Evolutionary conservation across 805 yeast genomes (phyloP), one percentile per base, ranked within the genome.

Genomic region (Cyberlindnera mrakii): DNA sequence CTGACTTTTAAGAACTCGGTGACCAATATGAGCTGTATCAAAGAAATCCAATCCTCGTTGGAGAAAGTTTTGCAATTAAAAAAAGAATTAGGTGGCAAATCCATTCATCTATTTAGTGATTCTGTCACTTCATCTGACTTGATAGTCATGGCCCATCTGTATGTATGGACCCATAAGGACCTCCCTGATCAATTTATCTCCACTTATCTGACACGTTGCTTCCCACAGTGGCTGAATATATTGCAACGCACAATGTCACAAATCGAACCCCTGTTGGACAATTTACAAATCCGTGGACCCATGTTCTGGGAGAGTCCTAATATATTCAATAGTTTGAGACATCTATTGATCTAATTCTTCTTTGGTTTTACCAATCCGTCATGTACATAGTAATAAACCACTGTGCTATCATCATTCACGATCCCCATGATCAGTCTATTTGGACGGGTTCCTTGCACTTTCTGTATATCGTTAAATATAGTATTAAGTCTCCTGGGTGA

Each of bases 311-410:
- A 57, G 25, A 53, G 57, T 10, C 54, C 62, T 19, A 55, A 54
- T 32, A 3, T 54, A 9, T 20, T 54, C 20, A 57, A 56, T 37
- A 17, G 49, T 2, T 16, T 57, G 3, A 54, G 37, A 29, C 40
- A 46, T 23, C 30, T 42, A 18, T 10, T 46, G 25, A 20, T 46
- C n/a, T 45, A 78, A 48, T 76, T 77, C 53, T 74, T 77, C 45
- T 75, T 70, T 1, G 90, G 90, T 57, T 77, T 77, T 30, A 71
- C 77, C 9, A 82, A 61, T 4, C 90, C 90, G 52, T 77, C 78
- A 57, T 81, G 77, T 15, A 80, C 68, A 57, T 76, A 75, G 58
- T 84, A 83, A 52, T 78, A 84, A n/a, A 82, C 82, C 16, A 81
- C 70, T 0, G 89, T 80, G 2, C 87, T 82, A 57, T 84, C 93